These are phyloP conservation scores for Verticillium nonalfalfae DNA, from an alignment of 2,329 filamentous ascomycete genomes.

Conservation along the genomic window DNA sequence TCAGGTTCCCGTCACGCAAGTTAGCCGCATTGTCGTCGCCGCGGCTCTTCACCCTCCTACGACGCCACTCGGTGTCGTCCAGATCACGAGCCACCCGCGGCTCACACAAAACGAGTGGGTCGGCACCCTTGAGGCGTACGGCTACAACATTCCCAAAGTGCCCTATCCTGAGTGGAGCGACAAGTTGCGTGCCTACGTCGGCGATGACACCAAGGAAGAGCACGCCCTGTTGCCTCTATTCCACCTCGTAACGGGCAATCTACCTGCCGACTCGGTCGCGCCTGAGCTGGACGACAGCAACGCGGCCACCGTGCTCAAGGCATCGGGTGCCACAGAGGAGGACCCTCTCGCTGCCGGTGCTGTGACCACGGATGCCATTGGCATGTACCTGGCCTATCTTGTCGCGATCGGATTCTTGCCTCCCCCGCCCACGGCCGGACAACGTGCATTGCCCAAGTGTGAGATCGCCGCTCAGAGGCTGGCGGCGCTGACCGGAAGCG, in stretches of 20 bases:
- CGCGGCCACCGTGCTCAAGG: constrained; percentile 48
- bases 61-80: constrained; percentile 34
- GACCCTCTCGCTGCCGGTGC: constrained; percentile 36
- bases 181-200: constrained; percentile 62
- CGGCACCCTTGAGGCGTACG: constrained; percentile 63
- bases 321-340: constrained; percentile 8
- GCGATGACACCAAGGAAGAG: constrained; percentile 43
- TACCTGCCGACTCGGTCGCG: constrained; percentile 62
- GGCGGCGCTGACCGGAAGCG: constrained; percentile 7
- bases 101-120: constrained; percentile 74
- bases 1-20: constrained; percentile 79
- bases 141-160: constrained; percentile 62
- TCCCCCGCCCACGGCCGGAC: constrained; percentile 23
- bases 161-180: constrained; percentile 64
- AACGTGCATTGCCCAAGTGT: constrained; percentile 31
- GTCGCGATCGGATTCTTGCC: constrained; percentile 53
- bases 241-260: constrained; percentile 63
- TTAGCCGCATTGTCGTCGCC: constrained; percentile 73
- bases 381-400: constrained; percentile 54
- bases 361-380: constrained; percentile 48
- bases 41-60: constrained; percentile 57
- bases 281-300: constrained; percentile 69
- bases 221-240: constrained; percentile 52
- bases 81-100: constrained; percentile 75
- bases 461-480: constrained; percentile 26